Conservation (phyloP, 495 filamentous ascomycete genomes). For the Penicillium odoratum region DNA sequence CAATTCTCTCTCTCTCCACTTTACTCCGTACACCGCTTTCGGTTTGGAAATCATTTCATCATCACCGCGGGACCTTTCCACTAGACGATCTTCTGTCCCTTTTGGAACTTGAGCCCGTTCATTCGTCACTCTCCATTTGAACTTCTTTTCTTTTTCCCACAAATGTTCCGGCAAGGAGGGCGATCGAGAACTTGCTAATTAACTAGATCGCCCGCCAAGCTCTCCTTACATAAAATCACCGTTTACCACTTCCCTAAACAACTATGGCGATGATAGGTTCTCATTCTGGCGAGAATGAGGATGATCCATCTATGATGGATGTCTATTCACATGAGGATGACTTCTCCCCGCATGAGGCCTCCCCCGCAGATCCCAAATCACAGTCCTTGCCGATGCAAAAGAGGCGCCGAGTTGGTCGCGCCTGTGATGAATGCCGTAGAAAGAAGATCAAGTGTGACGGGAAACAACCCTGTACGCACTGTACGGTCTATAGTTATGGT, state of each 20-base stretch:
- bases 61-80: slow-evolving; percentile 3
- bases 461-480: slow-evolving; percentile 96
- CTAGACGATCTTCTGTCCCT: slow-evolving; percentile 1
- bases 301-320: slow-evolving; percentile 30
- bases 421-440: slow-evolving; percentile 92
- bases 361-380: slow-evolving; percentile 32
- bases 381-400: slow-evolving; percentile 70
- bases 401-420: slow-evolving; percentile 81
- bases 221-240: slow-evolving; percentile 27
- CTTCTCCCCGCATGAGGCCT: slow-evolving; percentile 23
- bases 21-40: slow-evolving; percentile 16
- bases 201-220: slow-evolving; percentile 26
- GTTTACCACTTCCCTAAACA: slow-evolving; percentile 10
- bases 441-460: slow-evolving; percentile 99
- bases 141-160: background rate
- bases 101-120: slow-evolving; percentile 10
- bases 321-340: slow-evolving; percentile 36
- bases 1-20: background rate
- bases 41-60: slow-evolving; percentile 12
- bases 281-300: slow-evolving; percentile 35
- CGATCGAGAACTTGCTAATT: slow-evolving; percentile 15
- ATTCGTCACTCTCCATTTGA: slow-evolving; percentile 5
- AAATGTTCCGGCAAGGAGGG: slow-evolving; percentile 17
- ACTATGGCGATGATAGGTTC: slow-evolving; percentile 25
- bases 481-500: slow-evolving; percentile 98